Base-by-base conservation (phyloP, 2,329 filamentous ascomycete genomes). In the Arthrocladium fulminans region DNA sequence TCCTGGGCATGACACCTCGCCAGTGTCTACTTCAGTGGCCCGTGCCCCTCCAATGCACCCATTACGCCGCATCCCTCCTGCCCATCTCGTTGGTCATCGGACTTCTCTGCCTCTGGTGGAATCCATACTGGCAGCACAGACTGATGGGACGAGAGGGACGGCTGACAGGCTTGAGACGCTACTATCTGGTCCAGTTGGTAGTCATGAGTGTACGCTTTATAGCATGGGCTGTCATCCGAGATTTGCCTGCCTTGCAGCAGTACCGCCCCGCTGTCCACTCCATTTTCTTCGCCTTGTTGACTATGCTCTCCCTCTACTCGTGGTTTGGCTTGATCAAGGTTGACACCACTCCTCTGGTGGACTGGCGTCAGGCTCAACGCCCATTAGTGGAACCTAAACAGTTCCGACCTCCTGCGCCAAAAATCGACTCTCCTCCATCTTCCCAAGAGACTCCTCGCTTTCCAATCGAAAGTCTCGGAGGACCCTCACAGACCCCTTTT, bases 41-140 rank as follows among this genome's bases (percentile, higher is more conserved):
- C 6, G 41, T 22, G 8, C 32, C 32, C 23, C 13, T 12, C 12
- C 24, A 37, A 20, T 58, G 56, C 37, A 25, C 50, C 10, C 47
- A 55, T 15, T 25, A 48, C 20, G 47, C 49, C 32, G 52, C 51
- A 27, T 47, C 47, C 15, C 41, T 52, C 4, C 55, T 57, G 10
- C 46, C 50, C 2, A 45, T 54, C 2, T 61, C 67, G n/a, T 59
- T 74, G 38, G 48, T 69, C n/a, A 55, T 66, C 3, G 69, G 68
- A 10, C 60, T 69, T 37, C 47, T 71, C 22, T 70, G 68, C 4
- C 57, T 72, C 7, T 74, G 72, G 71, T 74, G 70, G 68, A 73
- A 74, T 52, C 71, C 71, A 7, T 67, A 66, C 48, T 57, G 73
- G 56, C 65, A 66, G 50, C 54, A 67, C 40, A 72, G 71, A 56